Conservation (phyloP, 2,329 filamentous ascomycete species). For the Truncatella angustata region DNA sequence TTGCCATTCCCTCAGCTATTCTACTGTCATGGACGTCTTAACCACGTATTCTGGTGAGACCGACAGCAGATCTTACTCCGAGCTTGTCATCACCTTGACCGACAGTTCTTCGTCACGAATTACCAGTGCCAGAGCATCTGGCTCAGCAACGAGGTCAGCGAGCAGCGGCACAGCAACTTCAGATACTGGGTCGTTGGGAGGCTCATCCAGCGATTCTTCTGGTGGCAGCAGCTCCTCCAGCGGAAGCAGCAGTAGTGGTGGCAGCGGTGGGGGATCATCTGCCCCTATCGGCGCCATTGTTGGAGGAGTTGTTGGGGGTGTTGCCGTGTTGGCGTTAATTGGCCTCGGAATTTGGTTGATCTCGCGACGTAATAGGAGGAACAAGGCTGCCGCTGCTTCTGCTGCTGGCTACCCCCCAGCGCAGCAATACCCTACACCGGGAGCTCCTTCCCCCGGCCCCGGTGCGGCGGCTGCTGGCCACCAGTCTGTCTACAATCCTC, state of each 20-base stretch:
- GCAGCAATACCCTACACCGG: conserved; percentile 13
- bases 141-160: neutral
- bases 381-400: conserved; percentile 15
- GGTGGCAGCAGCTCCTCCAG: conserved; percentile 9
- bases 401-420: conserved; percentile 5
- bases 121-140: neutral
- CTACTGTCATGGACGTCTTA: conserved; percentile 31
- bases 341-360: conserved; percentile 38
- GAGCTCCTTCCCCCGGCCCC: conserved; percentile 9
- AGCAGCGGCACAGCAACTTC: neutral
- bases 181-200: too few relatives aligned
- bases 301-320: conserved; percentile 46
- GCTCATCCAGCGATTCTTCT: too few relatives aligned
- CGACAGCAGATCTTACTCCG: conserved; percentile 28
- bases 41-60: conserved; percentile 41
- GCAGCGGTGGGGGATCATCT: conserved; percentile 4
- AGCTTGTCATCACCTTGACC: conserved; percentile 16
- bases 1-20: conserved; percentile 35
- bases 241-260: neutral
- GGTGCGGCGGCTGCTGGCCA: conserved; percentile 16
- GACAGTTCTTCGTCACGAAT: neutral
- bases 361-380: conserved; percentile 34
- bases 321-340: conserved; percentile 39
- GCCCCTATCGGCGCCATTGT: conserved; percentile 40
- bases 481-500: conserved; percentile 18